Percentiles rank a stretch among this genome's conserved stretches.
Conservation (phyloP, 164 flowering plant species). For the Berberis vulgaris region DNA sequence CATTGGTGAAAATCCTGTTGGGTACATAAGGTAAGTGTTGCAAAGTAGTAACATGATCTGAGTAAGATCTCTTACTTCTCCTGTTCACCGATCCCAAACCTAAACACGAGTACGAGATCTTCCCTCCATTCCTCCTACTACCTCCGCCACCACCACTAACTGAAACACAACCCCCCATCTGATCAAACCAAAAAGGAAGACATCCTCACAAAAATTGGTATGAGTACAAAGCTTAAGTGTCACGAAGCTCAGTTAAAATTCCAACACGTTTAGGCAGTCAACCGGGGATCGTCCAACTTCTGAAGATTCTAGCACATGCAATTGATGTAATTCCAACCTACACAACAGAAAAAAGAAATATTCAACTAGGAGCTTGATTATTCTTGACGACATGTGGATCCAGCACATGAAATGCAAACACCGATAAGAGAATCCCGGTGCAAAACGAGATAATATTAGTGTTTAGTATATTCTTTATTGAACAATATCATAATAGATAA, state of each 20-base stretch:
- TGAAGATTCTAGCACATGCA: constrained; percentile 16
- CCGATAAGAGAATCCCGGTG: constrained; percentile 19
- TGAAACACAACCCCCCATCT: constrained; percentile 78
- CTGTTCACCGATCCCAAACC: constrained; percentile 26
- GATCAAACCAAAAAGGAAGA: constrained; percentile 18
- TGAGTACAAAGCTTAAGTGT: background rate
- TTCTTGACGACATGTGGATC: constrained; percentile 10
- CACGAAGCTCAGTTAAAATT: background rate
- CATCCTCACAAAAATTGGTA: constrained; percentile 18
- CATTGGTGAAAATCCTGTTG: constrained; percentile 64
- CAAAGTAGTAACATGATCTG: constrained; percentile 38
- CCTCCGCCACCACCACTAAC: constrained; percentile 33
- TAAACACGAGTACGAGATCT: constrained; percentile 26
- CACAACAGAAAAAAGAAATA: too few relatives aligned
- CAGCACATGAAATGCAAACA: constrained; percentile 14
- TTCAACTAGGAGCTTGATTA: too few relatives aligned
- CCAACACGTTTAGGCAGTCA: constrained; percentile 12
- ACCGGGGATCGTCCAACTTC: constrained; percentile 17
- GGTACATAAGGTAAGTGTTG: constrained; percentile 61
- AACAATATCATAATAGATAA: too few relatives aligned
- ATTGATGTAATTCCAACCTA: too few relatives aligned
- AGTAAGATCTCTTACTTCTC: constrained; percentile 38
- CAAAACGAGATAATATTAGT: constrained; percentile 15
- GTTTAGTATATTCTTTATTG: too few relatives aligned
- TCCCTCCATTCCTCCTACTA: constrained; percentile 28